Conservation (phyloP, 108 stramenopile genomes). For the Mediolabrus comicus region DNA sequence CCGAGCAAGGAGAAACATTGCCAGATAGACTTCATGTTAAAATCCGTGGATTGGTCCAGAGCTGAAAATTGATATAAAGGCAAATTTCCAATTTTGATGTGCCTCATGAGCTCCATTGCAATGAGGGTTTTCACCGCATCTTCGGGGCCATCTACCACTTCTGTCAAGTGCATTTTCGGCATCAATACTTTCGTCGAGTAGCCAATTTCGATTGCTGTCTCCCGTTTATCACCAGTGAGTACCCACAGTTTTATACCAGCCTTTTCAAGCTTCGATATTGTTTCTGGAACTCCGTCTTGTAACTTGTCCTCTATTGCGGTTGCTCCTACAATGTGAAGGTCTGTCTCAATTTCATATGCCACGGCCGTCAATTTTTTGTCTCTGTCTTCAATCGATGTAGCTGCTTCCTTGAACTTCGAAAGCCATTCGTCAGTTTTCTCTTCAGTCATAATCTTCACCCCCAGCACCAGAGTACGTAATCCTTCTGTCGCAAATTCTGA, state of each 20-base stretch:
- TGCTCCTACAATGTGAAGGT: slow-evolving; percentile 90
- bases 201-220: slow-evolving; percentile 98
- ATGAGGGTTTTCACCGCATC: slow-evolving; percentile 63
- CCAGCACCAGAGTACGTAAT: slow-evolving; percentile 93
- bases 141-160: slow-evolving; percentile 73
- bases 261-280: slow-evolving; percentile 87
- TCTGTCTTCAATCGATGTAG: slow-evolving; percentile 77
- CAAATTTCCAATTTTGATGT: slow-evolving; percentile 80
- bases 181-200: slow-evolving; percentile 90
- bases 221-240: slow-evolving; percentile 97
- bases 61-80: slow-evolving; percentile 64
- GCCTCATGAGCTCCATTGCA: slow-evolving; percentile 84
- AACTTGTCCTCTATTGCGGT: slow-evolving; percentile 98
- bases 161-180: slow-evolving; percentile 89
- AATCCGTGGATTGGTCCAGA: slow-evolving; percentile 37
- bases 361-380: slow-evolving; percentile 68
- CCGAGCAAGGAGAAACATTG: slow-evolving; percentile 16
- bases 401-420: slow-evolving; percentile 63
- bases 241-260: slow-evolving; percentile 98
- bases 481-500: slow-evolving; percentile 90
- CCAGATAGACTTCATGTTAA: slow-evolving; percentile 28
- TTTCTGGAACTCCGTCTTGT: slow-evolving; percentile 93
- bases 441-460: slow-evolving; percentile 77
- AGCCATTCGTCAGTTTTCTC: slow-evolving; percentile 84
- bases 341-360: slow-evolving; percentile 79